Evolutionary conservation across 2,329 filamentous ascomycete genomes (phyloP), one percentile per base, ranked within the genome.

Genomic region (Pseudopithomyces maydicus): DNA sequence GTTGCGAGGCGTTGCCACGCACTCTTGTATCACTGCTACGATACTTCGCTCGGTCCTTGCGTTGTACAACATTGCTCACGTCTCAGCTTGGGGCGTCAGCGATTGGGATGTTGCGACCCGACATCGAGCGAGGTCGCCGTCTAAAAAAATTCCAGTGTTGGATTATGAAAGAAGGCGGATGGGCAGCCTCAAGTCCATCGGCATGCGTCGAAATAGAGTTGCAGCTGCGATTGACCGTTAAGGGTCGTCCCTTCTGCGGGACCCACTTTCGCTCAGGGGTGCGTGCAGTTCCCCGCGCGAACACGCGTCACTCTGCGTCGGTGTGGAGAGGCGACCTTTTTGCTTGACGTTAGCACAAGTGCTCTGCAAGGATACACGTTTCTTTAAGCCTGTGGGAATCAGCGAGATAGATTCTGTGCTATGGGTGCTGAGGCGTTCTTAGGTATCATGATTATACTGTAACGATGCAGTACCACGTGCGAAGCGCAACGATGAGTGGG

Each of bases 201-300:
- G 10, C n/a, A 23, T 38, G 32, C n/a, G 48, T 51, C 17, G 48
- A 51, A 51, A 43, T 51, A 51, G 48, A 51, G 48, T 51, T 51
- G 48, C 47, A 51, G 38, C 32, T 51, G 48, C 26, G n/a, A 42
- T 43, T 33, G 22, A 51, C 48, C 38, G 48, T 51, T 43, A 10
- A 49, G 35, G 47, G 36, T 50, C 35, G 35, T 50, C 15, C 29
- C n/a, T 51, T 26, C 48, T n/a, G 38, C 26, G 17, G 6, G 38
- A 19, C 39, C 48, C 48, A 51, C 48, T 51, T 51, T 51, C 26
- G 17, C 22, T 51, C 38, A 50, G 48, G 38, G 48, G 17, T 51
- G 6, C 26, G 33, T 33, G 48, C 38, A 38, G 22, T 20, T 42
- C 22, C 48, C 48, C 48, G 48, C 48, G 23, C 32, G 23, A 23